A percentile compares a stretch with the other conserved stretches of the same genome.
These are phyloP conservation scores for thale cress (Arabidopsis thaliana) DNA, from an alignment of 345 rosid species.

Conservation along the genomic window DNA sequence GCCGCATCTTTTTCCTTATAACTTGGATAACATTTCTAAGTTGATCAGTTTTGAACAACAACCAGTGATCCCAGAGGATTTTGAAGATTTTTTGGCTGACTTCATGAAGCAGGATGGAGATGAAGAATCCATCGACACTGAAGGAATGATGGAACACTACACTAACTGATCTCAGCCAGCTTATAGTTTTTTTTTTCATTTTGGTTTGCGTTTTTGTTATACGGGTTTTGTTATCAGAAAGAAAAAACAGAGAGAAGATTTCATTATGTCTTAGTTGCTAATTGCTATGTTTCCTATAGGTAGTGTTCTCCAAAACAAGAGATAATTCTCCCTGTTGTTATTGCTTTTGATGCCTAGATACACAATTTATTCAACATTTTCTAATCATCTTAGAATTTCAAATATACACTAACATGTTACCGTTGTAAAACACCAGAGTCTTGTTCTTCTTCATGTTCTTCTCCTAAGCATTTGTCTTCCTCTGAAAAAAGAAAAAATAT, in stretches of 20 bases:
- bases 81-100: not conserved
- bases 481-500: too few species aligned
- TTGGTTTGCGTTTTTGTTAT: not conserved
- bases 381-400: not conserved
- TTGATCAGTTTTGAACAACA: not conserved
- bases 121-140: not conserved
- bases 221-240: not conserved
- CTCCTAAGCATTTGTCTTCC: too few species aligned
- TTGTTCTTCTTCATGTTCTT: too few species aligned
- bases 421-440: too few species aligned
- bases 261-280: not conserved
- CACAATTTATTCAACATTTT: not conserved
- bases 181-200: not conserved
- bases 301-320: not conserved
- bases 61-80: not conserved
- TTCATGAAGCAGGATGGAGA: not conserved
- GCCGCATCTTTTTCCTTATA: not conserved
- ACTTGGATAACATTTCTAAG: not conserved
- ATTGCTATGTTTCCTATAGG: too few species aligned
- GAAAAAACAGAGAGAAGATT: not conserved
- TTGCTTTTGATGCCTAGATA: not conserved
- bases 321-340: not conserved
- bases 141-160: not conserved
- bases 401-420: too few species aligned
- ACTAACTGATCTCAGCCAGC: not conserved